Conservation (phyloP, 2,329 filamentous ascomycete species). For the Phaeosphaeriaceae sp. region DNA sequence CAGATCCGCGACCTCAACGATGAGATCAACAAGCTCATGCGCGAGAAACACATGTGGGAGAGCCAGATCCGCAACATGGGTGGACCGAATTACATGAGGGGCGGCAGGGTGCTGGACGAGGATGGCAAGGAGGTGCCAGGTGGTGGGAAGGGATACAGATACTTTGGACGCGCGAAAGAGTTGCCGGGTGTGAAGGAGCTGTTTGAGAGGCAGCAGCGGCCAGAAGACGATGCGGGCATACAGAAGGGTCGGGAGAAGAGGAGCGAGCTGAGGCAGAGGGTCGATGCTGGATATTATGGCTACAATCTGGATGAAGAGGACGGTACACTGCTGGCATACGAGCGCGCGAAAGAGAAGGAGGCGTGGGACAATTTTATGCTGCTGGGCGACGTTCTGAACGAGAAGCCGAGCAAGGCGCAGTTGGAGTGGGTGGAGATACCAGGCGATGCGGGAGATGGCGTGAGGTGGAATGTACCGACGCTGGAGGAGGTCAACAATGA, state of each 20-base stretch:
- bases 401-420: constrained; percentile 34
- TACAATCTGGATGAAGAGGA: constrained; percentile 95
- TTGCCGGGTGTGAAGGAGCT: constrained; percentile 95
- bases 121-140: constrained; percentile 64
- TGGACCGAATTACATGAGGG: constrained; percentile 95
- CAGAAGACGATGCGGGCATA: constrained; percentile 57
- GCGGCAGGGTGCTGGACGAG: constrained; percentile 63
- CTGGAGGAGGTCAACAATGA: constrained; percentile 94
- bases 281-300: constrained; percentile 95
- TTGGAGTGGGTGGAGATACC: constrained; percentile 81
- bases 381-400: constrained; percentile 57
- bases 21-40: constrained; percentile 99
- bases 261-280: constrained; percentile 74
- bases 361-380: constrained; percentile 74
- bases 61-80: constrained; percentile 92
- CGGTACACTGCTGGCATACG: constrained; percentile 79
- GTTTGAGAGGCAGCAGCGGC: constrained; percentile 45
- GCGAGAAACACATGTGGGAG: constrained; percentile 99
- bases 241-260: constrained; percentile 72
- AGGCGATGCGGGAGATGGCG: constrained; percentile 84
- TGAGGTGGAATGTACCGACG: constrained; percentile 82
- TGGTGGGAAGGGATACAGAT: constrained; percentile 86
- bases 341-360: constrained; percentile 82
- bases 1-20: constrained; percentile 98
- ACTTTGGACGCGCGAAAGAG: constrained; percentile 86